A percentile compares a stretch with the other conserved stretches of the same genome.
phyloP scores from a whole-genome alignment of 164 flowering plant genomes.

The Aristolochia contorta region DNA sequence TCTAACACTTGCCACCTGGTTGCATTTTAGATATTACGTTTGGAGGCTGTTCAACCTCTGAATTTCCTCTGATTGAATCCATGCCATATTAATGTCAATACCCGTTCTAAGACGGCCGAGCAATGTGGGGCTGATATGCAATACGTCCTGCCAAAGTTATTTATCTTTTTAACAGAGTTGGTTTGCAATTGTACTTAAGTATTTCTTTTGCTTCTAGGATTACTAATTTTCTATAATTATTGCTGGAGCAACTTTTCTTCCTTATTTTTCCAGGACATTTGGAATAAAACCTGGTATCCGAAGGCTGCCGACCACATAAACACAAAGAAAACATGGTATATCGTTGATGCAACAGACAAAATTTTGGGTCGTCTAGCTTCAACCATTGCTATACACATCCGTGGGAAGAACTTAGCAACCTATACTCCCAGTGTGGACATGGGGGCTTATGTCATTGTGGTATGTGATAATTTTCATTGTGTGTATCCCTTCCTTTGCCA shows the following conservation, averaged over 20 bases:
- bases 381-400: constrained; percentile 73
- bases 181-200: not conserved
- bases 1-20: no score
- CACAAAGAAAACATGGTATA: constrained; percentile 77
- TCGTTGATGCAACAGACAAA: constrained; percentile 94
- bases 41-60: no score
- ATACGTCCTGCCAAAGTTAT: no score
- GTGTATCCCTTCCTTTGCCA: not conserved
- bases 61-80: no score
- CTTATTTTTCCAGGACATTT: constrained; percentile 58
- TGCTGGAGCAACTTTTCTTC: not conserved
- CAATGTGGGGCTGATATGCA: no score
- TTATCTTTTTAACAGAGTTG: no score
- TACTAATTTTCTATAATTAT: not conserved
- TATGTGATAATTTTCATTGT: constrained; percentile 23
- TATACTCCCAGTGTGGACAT: constrained; percentile 97
- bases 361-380: constrained; percentile 92
- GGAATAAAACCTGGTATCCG: constrained; percentile 96
- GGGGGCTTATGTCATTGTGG: constrained; percentile 98
- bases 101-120: no score
- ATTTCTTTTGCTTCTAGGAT: not conserved
- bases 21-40: no score
- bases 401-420: constrained; percentile 85
- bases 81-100: no score
- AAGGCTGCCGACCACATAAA: constrained; percentile 79